A percentile compares a stretch with the other conserved stretches of the same genome.
Evolutionary conservation across 2,329 filamentous ascomycete species (phyloP).

Genomic region (Botrytis byssoidea): DNA sequence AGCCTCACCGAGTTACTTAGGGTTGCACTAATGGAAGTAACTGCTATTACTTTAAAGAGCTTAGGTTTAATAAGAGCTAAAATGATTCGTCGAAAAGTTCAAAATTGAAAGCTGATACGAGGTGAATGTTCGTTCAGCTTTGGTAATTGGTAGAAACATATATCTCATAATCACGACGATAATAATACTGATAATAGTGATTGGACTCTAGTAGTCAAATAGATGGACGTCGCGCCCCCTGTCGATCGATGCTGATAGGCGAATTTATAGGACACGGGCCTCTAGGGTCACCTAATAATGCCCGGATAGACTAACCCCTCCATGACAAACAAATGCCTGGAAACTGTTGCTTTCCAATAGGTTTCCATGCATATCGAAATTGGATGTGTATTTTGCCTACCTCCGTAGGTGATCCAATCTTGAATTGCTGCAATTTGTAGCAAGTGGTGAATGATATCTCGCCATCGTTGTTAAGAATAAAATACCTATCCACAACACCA

Average conservation of each 20-base stretch:
- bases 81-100: not conserved
- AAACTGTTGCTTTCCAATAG: not conserved
- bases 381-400: not conserved
- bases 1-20: not conserved
- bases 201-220: not conserved
- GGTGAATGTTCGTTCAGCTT: rapidly evolving
- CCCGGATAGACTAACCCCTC: not conserved
- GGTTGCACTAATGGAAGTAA: not conserved
- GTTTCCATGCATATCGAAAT: not conserved
- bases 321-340: not conserved
- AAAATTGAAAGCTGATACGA: not conserved
- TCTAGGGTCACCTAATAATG: not conserved
- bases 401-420: not conserved
- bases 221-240: not conserved
- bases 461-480: not conserved
- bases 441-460: not conserved
- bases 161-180: not conserved
- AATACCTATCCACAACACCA: not conserved
- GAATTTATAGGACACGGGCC: not conserved
- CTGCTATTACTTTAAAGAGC: not conserved
- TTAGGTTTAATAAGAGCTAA: not conserved
- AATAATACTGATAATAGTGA: not conserved
- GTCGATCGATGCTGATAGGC: not conserved
- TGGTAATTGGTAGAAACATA: not conserved
- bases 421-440: not conserved